Percentiles rank a stretch among this genome's conserved stretches.
Conservation (phyloP, 1,139 yeast genomes). For the Scheffersomyces insectosa region DNA sequence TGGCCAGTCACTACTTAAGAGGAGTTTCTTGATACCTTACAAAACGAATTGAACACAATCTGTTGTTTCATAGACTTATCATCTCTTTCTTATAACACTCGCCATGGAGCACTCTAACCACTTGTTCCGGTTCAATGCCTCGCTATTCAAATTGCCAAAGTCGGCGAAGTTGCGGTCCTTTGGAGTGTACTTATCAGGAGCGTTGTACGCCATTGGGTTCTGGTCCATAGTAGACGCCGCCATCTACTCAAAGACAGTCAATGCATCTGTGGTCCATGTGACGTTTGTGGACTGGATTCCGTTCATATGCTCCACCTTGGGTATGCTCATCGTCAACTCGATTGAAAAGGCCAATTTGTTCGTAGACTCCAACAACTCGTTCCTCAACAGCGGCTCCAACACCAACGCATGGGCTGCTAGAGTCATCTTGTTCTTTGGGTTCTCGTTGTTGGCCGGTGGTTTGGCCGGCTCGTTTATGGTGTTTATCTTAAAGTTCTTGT, state of each 20-base stretch:
- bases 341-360: conserved; percentile 82
- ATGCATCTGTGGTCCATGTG: conserved; percentile 84
- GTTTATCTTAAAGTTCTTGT: conserved; percentile 76
- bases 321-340: conserved; percentile 89
- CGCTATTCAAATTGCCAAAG: conserved; percentile 57
- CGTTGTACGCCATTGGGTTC: conserved; percentile 80
- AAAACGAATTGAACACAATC: too few relatives aligned
- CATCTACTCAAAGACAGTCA: conserved; percentile 77
- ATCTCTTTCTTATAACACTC: background rate
- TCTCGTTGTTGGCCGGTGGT: conserved; percentile 91
- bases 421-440: conserved; percentile 85
- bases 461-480: conserved; percentile 90
- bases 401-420: conserved; percentile 92
- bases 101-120: conserved; percentile 36
- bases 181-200: conserved; percentile 78
- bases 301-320: conserved; percentile 80
- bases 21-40: too few relatives aligned
- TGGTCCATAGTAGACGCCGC: conserved; percentile 92
- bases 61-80: too few relatives aligned
- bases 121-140: conserved; percentile 52
- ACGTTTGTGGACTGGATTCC: conserved; percentile 96
- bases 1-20: too few relatives aligned
- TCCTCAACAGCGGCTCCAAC: conserved; percentile 48
- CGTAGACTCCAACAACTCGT: conserved; percentile 50
- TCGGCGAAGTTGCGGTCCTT: conserved; percentile 69